Base-by-base conservation (phyloP, 768 basidiomycete genomes). In the Gloeopeniophorella convolvens region DNA sequence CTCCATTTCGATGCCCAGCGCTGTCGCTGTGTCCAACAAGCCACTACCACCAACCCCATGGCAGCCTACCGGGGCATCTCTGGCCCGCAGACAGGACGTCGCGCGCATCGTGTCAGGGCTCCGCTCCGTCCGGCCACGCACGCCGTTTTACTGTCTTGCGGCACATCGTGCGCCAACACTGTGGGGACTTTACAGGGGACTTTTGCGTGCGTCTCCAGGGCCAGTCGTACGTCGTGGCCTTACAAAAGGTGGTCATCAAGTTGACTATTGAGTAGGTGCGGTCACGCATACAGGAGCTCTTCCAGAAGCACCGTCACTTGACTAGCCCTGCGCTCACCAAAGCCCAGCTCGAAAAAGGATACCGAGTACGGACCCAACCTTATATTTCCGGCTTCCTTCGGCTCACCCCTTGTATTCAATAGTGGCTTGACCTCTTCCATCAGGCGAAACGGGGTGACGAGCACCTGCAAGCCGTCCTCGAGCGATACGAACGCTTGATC, bases 101-200 rank as follows among this genome's bases (percentile, higher is more conserved):
- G 49, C 42, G 9, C 35, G 16, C 7, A 20, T 33, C 15, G 30
- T 51, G 18, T 45, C 43, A 1, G 33, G 36, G 18, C 21, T 51
- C 39, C 50, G 50, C 33, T 36, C 20, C 27, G 12, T 80, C 5
- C 72, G 79, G 10, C 79, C 85, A 8, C 71, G 73, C 18, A 72
- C 77, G 3, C 80, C 85, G 3, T 87, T 90, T 59, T 89, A 74
- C 60, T 63, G 76, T 42, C 80, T 90, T 23, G 70, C 73, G 0
- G 82, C 82, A 0, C 91, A 94, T 63, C 77, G 83, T 18, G 66
- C 82, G 23, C 89, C 91, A 3, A 90, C 88, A 0, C 64, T 85
- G 58, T 89, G 87, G 85, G 65, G 72, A 0, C 68, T 93, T 4
- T 94, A 92, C 63, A 75, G 89, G 18, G 78, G 79, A 3, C 71